phyloP scores from a whole-genome alignment of 176 grass and related monocot species.

The Saccharum officinarum region DNA sequence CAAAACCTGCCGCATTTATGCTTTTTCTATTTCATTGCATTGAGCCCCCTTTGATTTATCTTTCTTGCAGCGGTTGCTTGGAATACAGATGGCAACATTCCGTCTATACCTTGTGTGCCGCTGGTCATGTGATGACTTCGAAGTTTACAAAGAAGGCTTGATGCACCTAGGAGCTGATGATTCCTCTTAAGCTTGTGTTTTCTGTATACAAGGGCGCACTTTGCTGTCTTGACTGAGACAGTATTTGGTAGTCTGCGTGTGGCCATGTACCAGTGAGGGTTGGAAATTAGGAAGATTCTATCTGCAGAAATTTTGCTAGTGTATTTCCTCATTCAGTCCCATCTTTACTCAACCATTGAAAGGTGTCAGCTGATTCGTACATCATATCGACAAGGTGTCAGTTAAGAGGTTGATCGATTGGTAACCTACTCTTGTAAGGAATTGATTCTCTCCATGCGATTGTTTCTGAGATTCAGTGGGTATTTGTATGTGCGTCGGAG shows the following conservation, averaged over 20 bases:
- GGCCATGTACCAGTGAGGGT: too few species aligned
- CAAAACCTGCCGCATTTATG: neutral
- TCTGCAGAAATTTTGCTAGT: neutral
- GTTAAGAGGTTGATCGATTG: neutral
- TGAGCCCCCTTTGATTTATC: constrained; percentile 6
- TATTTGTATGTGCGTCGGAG: too few species aligned
- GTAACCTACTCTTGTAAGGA: neutral
- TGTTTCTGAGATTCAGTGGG: too few species aligned
- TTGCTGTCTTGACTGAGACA: constrained; percentile 16
- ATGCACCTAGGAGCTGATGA: constrained; percentile 45
- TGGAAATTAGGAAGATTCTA: neutral
- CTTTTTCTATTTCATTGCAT: neutral
- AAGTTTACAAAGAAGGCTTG: constrained; percentile 76
- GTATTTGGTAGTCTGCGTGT: too few species aligned
- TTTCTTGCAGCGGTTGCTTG: constrained; percentile 65
- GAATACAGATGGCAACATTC: constrained; percentile 82
- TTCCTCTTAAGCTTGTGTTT: constrained; percentile 41
- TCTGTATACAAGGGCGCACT: neutral
- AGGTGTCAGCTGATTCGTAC: constrained; percentile 1
- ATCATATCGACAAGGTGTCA: neutral
- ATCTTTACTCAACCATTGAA: neutral
- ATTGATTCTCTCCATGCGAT: too few species aligned
- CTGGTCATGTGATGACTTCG: constrained; percentile 76
- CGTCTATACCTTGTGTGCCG: constrained; percentile 72
- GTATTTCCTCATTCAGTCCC: neutral